Evolutionary conservation across 495 filamentous ascomycete genomes (phyloP).

Genomic region (Trichoderma gamsii): DNA sequence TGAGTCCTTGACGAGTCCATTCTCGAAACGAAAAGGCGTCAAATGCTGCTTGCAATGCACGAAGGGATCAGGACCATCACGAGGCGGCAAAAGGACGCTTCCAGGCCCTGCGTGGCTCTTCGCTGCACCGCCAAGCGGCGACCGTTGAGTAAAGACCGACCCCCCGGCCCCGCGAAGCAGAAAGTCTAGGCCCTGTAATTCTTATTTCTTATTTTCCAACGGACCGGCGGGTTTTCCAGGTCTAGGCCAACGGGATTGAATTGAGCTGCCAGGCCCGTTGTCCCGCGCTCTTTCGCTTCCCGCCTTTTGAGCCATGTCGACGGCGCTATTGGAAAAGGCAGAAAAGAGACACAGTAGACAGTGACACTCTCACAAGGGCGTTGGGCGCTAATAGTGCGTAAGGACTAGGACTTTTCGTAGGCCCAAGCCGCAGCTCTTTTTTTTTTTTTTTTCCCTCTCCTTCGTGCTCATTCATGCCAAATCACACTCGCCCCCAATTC

Average conservation of each 20-base stretch:
- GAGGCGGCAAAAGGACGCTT: not conserved
- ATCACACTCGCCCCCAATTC: not conserved
- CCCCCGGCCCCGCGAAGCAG: not conserved
- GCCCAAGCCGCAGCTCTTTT: not conserved
- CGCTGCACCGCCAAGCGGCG: not conserved
- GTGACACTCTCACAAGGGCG: too few species aligned
- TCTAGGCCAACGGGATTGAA: not conserved
- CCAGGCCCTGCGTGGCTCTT: not conserved
- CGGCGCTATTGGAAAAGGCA: too few species aligned
- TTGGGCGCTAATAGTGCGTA: too few species aligned
- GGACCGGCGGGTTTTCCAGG: not conserved
- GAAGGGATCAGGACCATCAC: not conserved
- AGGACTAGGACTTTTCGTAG: not conserved
- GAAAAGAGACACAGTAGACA: too few species aligned
- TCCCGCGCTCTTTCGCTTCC: not conserved
- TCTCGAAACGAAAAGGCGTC: too few species aligned
- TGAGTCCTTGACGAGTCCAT: too few species aligned
- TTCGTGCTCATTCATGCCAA: not conserved
- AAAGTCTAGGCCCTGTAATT: not conserved
- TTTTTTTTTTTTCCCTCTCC: not conserved
- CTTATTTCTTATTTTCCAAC: not conserved
- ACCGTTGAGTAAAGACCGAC: not conserved
- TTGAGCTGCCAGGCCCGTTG: not conserved
- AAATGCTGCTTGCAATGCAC: not conserved
- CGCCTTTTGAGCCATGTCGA: not conserved